Percentiles rank a stretch among this genome's conserved stretches.
phyloP scores from a whole-genome alignment of 805 yeast species.

The Candida vaughaniae region DNA sequence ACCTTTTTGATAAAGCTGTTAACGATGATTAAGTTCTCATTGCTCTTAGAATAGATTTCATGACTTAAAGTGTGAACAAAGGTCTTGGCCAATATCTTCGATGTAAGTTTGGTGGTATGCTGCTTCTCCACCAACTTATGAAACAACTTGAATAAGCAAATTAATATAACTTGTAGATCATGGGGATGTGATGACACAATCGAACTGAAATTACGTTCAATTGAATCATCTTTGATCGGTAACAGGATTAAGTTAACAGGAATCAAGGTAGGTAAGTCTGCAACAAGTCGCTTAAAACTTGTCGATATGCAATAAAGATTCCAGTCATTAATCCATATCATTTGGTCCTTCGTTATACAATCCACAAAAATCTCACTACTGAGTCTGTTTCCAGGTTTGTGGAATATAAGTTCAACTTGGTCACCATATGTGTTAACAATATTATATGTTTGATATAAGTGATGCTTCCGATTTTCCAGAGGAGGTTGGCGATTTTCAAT shows the following conservation, averaged over 20 bases:
- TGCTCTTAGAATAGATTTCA: constrained; percentile 35
- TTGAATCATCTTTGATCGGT: constrained; percentile 53
- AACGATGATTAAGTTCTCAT: constrained; percentile 51
- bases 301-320: constrained; percentile 53
- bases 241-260: constrained; percentile 47
- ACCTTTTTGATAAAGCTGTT: constrained; percentile 53
- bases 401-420: constrained; percentile 48
- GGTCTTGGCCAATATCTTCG: constrained; percentile 42
- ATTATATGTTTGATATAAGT: constrained; percentile 52
- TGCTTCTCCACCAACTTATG: constrained; percentile 34
- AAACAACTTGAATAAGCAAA: constrained; percentile 44
- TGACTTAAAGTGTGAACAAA: constrained; percentile 59
- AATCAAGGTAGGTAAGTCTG: constrained; percentile 57
- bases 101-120: constrained; percentile 43
- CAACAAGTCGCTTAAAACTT: constrained; percentile 45
- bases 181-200: constrained; percentile 10
- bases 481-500: background rate
- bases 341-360: constrained; percentile 54
- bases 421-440: constrained; percentile 45
- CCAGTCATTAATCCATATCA: constrained; percentile 55
- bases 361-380: constrained; percentile 46
- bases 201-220: constrained; percentile 19
- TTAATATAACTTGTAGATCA: constrained; percentile 13
- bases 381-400: constrained; percentile 54
- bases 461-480: constrained; percentile 16